Conservation (phyloP, 2,329 filamentous ascomycete genomes). For the Achaetomium macrosporum region DNA sequence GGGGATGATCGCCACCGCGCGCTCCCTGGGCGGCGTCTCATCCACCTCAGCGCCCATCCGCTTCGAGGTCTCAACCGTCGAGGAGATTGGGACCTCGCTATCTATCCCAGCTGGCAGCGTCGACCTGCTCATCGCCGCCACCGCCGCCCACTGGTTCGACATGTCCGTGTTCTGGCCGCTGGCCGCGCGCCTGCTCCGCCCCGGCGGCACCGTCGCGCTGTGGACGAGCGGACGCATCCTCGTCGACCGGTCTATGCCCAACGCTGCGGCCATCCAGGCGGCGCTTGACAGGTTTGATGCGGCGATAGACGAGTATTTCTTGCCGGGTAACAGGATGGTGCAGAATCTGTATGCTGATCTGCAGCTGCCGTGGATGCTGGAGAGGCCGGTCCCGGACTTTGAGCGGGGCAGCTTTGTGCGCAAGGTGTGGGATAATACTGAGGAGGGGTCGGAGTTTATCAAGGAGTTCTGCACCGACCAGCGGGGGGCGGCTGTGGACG, state of each 20-base stretch:
- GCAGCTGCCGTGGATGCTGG: constrained; percentile 1
- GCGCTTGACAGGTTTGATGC: neutral
- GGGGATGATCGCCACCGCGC: neutral
- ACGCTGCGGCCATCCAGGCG: neutral
- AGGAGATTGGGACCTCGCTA: neutral
- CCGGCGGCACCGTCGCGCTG: constrained; percentile 1
- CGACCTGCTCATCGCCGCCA: neutral
- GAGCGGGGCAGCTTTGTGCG: neutral
- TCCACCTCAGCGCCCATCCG: neutral
- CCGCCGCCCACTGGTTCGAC: constrained; percentile 4
- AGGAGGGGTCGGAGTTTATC: neutral
- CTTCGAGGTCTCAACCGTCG: neutral
- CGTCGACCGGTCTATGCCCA: neutral
- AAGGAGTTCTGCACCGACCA: neutral
- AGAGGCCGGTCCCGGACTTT: neutral
- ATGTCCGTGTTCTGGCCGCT: neutral
- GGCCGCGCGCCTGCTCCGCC: neutral
- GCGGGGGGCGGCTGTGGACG: neutral
- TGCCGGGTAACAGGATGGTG: neutral
- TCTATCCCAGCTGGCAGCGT: neutral
- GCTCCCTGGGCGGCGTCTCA: neutral
- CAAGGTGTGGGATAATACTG: neutral
- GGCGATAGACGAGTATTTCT: neutral
- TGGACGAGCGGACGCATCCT: neutral
- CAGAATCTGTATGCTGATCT: neutral